Evolutionary conservation across 2,329 filamentous ascomycete species (phyloP), one percentile per base, ranked within the genome.

Genomic region (Stemphylium lycopersici): DNA sequence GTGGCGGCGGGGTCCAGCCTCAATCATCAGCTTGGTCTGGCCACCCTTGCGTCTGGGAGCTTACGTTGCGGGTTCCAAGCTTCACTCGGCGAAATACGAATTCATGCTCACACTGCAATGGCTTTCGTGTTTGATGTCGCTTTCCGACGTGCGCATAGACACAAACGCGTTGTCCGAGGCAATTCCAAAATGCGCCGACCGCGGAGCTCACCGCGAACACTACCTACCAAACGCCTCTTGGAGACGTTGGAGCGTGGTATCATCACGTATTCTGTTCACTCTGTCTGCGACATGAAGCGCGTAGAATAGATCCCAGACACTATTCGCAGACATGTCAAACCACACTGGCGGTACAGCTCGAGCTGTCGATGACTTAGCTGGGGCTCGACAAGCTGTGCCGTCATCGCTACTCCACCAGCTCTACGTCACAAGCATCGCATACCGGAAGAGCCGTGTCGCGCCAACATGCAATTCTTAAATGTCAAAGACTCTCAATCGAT

Each of bases 351-450:
- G 32, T 13, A 31, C 10, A 15, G 42, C 11, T 18, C 16, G 24
- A 44, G 36, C 31, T 16, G 29, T 44, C 31, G 37, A 29, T 13
- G 16, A 24, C n/a, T 24, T 5, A 4, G 15, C 22, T 16, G 40
- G 42, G 41, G 20, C 16, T 40, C 16, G 32, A 33, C 26, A 22
- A 22, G 34, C 24, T 11, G 52, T 56, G 53, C 53, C 48, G 48
- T 56, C 48, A 52, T 52, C 29, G 49, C 43, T 53, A 53, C 58
- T 63, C 60, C 61, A 60, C 56, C 43, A 52, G 51, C 40, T 39
- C 36, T 61, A 55, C 66, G 67, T 70, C 66, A 69, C 61, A 48
- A 44, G 34, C 52, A 63, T 65, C 52, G 45, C 57, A 65, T 56
- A 51, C 41, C 44, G 33, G 58, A 55, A 38, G 33, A 46, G 41